phyloP scores from a whole-genome alignment of 1,284 basidiomycete genomes.

The Ganoderma lingzhi region DNA sequence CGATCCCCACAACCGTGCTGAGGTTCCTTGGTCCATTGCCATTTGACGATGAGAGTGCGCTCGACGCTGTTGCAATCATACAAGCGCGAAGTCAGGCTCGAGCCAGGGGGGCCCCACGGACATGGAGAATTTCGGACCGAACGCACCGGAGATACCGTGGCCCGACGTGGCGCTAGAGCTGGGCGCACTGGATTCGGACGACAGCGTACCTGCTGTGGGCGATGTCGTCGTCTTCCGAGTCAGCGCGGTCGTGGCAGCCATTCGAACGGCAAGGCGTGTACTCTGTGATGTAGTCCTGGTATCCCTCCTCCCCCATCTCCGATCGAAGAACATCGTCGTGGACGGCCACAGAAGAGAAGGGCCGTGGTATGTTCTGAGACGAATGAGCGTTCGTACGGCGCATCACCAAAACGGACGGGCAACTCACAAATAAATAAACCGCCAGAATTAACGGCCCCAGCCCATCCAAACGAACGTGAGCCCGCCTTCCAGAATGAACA shows the following conservation, averaged over 20 bases:
- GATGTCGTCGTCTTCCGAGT: not conserved
- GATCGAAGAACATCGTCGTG: not conserved
- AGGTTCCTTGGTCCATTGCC: not conserved
- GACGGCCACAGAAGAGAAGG: not conserved
- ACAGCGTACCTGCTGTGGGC: not conserved
- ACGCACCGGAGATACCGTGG: not conserved
- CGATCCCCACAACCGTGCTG: slow-evolving; percentile 21
- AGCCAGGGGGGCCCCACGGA: not conserved
- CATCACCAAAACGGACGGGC: not conserved
- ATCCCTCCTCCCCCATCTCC: not conserved
- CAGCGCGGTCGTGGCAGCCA: not conserved
- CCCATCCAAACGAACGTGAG: not conserved
- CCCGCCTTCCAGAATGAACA: not conserved
- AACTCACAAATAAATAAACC: not conserved
- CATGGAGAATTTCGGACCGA: not conserved
- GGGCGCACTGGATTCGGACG: not conserved
- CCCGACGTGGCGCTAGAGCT: too few relatives aligned
- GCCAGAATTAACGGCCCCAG: not conserved
- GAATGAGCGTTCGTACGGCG: not conserved
- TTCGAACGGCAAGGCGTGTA: not conserved
- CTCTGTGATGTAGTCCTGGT: not conserved
- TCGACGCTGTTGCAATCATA: not conserved
- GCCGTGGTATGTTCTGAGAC: not conserved
- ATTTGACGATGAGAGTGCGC: not conserved
- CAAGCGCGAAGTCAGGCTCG: not conserved